Percentiles rank a stretch among this genome's conserved stretches.
These are phyloP conservation scores for Cetradonia linearis DNA, from an alignment of 495 filamentous ascomycete species.

Conservation along the genomic window DNA sequence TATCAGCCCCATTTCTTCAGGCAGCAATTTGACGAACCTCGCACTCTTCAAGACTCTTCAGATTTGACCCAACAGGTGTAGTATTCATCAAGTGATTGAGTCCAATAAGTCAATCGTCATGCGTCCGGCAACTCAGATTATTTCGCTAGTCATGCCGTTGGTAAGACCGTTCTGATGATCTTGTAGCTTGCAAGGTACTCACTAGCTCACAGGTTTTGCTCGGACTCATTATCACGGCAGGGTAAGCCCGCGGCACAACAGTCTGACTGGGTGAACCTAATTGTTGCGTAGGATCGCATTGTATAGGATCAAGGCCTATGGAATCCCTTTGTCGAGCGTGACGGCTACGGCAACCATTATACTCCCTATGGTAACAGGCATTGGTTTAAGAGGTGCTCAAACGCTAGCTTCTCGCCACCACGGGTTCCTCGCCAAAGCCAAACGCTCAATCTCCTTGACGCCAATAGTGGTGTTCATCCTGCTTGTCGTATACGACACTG, in stretches of 20 bases:
- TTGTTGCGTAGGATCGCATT: constrained; percentile 13
- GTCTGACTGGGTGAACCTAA: not conserved
- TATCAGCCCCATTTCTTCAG: not conserved
- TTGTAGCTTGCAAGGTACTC: not conserved
- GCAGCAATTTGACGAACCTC: not conserved
- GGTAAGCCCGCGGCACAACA: constrained; percentile 1
- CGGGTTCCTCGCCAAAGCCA: not conserved
- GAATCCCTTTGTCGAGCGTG: constrained; percentile 16
- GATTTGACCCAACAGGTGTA: not conserved
- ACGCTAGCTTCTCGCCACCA: constrained; percentile 1
- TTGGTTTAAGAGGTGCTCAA: constrained; percentile 11
- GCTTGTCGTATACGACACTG: constrained; percentile 25
- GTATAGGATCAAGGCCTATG: constrained; percentile 18
- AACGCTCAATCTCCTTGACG: constrained; percentile 5
- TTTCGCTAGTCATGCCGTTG: constrained; percentile 3
- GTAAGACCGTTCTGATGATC: not conserved
- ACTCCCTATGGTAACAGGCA: constrained; percentile 23
- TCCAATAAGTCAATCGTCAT: not conserved
- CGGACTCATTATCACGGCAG: constrained; percentile 2
- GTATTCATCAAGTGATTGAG: not conserved
- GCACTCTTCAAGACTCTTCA: not conserved
- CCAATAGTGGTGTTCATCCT: constrained; percentile 16
- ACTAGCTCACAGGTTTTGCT: not conserved
- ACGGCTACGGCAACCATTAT: constrained; percentile 20
- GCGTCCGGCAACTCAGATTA: not conserved